Evolutionary conservation across 495 filamentous ascomycete genomes (phyloP).

Genomic region (Cudoniella acicularis): DNA sequence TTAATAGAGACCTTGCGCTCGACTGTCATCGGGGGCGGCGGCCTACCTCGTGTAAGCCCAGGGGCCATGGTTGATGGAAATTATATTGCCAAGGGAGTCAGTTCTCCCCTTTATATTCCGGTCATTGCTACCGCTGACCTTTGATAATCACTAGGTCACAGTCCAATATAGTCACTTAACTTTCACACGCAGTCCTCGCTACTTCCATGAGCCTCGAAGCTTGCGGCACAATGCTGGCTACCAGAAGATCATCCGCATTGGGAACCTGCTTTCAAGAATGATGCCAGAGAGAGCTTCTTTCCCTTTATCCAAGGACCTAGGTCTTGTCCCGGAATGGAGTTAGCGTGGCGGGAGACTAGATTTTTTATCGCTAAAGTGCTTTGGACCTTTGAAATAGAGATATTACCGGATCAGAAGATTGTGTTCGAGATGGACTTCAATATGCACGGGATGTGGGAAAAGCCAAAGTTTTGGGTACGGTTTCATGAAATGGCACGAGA

Average conservation of each 20-base stretch:
- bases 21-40: background rate
- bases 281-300: background rate
- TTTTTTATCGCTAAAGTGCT: background rate
- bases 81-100: constrained; percentile 25
- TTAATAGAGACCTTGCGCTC: constrained; percentile 23
- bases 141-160: background rate
- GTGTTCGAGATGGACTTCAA: background rate
- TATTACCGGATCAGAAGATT: constrained; percentile 2
- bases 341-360: background rate
- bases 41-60: constrained; percentile 19
- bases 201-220: background rate
- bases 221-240: background rate
- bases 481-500: too few species aligned
- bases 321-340: background rate
- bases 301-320: background rate
- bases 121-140: background rate
- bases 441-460: background rate
- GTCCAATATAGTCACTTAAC: constrained; percentile 8
- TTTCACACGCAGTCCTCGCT: constrained; percentile 8
- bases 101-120: constrained; percentile 5
- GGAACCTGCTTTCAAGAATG: background rate
- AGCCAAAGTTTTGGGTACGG: background rate
- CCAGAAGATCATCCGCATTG: background rate
- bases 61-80: constrained; percentile 24
- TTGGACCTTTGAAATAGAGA: background rate